Conservation (phyloP, 2,329 filamentous ascomycete species). For the Fusarium odoratissimum region DNA sequence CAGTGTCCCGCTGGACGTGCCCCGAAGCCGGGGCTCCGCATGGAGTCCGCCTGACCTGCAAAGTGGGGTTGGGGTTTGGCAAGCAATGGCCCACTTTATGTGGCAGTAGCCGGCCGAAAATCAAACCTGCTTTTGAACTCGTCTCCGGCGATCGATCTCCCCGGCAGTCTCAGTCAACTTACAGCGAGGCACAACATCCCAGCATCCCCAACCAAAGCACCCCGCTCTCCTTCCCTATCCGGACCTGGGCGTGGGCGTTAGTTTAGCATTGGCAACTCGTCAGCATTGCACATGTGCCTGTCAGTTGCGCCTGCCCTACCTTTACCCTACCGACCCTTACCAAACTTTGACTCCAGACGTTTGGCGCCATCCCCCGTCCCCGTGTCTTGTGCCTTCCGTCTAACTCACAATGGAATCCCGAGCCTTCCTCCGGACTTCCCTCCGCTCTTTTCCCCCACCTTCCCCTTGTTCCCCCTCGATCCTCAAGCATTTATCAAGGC, state of each 20-base stretch:
- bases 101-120: slow-evolving; percentile 38
- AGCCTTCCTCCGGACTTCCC: slow-evolving; percentile 28
- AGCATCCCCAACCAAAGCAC: slow-evolving; percentile 17
- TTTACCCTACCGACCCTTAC: not conserved
- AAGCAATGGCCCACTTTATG: slow-evolving; percentile 24
- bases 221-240: slow-evolving; percentile 40
- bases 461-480: slow-evolving; percentile 20
- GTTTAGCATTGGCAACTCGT: slow-evolving; percentile 24
- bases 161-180: slow-evolving; percentile 25
- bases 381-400: not conserved
- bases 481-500: slow-evolving; percentile 39
- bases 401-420: slow-evolving; percentile 38
- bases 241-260: slow-evolving; percentile 35
- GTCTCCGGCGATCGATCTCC: slow-evolving; percentile 19
- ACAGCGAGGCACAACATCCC: slow-evolving; percentile 17
- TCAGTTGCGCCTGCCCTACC: slow-evolving; percentile 19
- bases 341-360: slow-evolving; percentile 24
- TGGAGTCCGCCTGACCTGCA: slow-evolving; percentile 41
- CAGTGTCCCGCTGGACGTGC: slow-evolving; percentile 26
- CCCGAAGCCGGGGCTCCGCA: slow-evolving; percentile 43
- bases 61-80: slow-evolving; percentile 43
- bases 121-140: slow-evolving; percentile 32
- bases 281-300: slow-evolving; percentile 33
- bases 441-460: slow-evolving; percentile 41
- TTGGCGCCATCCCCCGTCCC: slow-evolving; percentile 17